These are phyloP conservation scores for Porcisia deanei DNA, from an alignment of 208 protist genomes.

Conservation along the genomic window DNA sequence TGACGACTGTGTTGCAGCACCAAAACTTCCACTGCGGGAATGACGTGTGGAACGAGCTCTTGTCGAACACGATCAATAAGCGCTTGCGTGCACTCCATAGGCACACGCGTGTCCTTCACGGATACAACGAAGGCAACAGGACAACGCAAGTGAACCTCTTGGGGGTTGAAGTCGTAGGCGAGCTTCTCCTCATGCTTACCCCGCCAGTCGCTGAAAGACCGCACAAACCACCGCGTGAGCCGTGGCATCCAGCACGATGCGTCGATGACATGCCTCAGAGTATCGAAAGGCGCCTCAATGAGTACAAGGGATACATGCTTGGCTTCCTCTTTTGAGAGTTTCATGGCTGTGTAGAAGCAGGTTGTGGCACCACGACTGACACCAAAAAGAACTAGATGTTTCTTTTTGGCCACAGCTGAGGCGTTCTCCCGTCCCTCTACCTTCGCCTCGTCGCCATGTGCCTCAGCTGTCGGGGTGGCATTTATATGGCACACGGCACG, in stretches of 20 bases:
- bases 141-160: constrained; percentile 61
- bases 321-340: constrained; percentile 61
- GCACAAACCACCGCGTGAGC: constrained; percentile 73
- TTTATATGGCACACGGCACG: constrained; percentile 55
- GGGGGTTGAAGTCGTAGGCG: constrained; percentile 63
- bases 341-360: constrained; percentile 82
- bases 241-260: constrained; percentile 57
- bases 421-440: not conserved
- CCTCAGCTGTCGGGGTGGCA: not conserved
- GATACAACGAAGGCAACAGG: constrained; percentile 88
- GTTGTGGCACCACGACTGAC: constrained; percentile 82
- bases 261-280: constrained; percentile 69
- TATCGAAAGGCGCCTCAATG: constrained; percentile 86
- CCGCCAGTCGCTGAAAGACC: constrained; percentile 71
- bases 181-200: constrained; percentile 34
- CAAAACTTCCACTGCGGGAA: constrained; percentile 83
- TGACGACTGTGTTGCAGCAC: constrained; percentile 75
- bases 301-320: constrained; percentile 79
- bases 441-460: not conserved
- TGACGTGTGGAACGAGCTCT: constrained; percentile 61
- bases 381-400: constrained; percentile 83
- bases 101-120: constrained; percentile 63
- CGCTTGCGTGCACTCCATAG: constrained; percentile 64
- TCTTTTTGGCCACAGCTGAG: not conserved
- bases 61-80: constrained; percentile 63